A percentile compares a stretch with the other conserved stretches of the same genome.
Evolutionary conservation across 1,284 basidiomycete species (phyloP).

Genomic region (Ustilago bromivora): DNA sequence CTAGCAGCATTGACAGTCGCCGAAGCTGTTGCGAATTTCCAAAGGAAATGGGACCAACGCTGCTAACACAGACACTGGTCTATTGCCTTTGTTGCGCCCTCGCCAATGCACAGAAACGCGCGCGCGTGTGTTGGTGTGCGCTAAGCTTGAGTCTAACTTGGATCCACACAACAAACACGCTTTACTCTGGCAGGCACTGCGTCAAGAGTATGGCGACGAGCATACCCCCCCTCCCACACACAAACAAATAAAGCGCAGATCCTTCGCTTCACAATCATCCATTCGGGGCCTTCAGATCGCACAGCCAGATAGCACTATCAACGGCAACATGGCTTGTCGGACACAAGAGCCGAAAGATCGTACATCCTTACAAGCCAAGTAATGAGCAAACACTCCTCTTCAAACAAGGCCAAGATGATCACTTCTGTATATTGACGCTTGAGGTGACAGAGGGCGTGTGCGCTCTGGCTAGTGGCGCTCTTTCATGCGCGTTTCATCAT

Average conservation of each 20-base stretch:
- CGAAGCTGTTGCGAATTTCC: neutral
- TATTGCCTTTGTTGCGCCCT: neutral
- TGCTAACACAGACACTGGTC: neutral
- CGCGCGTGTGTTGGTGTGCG: neutral
- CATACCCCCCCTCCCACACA: neutral
- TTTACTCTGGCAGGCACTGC: neutral
- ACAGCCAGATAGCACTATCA: neutral
- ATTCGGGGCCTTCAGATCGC: neutral
- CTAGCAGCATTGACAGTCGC: neutral
- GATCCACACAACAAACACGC: neutral
- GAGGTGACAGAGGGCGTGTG: neutral
- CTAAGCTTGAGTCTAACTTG: no score
- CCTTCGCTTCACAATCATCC: conserved; percentile 1
- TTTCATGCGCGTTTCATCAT: neutral
- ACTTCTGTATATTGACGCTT: neutral
- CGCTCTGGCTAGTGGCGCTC: neutral
- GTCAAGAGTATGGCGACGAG: neutral
- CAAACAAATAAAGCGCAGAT: neutral
- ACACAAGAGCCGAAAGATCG: neutral
- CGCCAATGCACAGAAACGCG: neutral
- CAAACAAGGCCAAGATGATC: neutral
- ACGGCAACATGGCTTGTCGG: neutral
- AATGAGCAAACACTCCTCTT: neutral
- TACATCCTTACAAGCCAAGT: neutral
- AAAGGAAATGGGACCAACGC: neutral